Base-by-base conservation (phyloP, 768 basidiomycete genomes). In the Podaxis mareebaensis region DNA sequence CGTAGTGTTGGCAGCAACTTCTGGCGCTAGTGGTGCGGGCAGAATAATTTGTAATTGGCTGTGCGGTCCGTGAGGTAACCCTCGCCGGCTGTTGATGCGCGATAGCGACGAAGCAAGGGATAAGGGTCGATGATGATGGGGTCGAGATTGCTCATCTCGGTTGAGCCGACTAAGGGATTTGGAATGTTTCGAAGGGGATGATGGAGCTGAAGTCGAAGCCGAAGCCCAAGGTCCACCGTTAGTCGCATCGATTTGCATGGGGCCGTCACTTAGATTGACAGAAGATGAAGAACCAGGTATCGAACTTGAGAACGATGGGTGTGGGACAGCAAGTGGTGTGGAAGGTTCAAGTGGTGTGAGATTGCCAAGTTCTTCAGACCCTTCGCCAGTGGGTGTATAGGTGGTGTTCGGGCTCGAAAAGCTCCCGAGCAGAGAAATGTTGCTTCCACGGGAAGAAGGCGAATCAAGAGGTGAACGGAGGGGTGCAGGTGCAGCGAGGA, bases 41-140 rank as follows among this genome's bases (percentile, higher is more conserved):
- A 91, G 77, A 15, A 93, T 74, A 58, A 92, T 86, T 67, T 91
- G 84, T 58, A 92, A 74, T 60, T 81, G 81, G 70, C 79, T 88
- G 62, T 83, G 81, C 0, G 81, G 84, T 4, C 79, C 78, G 69
- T 92, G 90, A 22, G 90, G 89, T 1, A 81, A 73, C 38, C 88
- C 88, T 17, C 84, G 80, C 26, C 86, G 69, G 40, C 76, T 76
- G 60, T 74, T 76, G 8, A 72, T 63, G 69, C 68, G 64, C 67
- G 77, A 66, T 42, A 64, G 69, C 28, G 67, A 38, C 13, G 68
- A 58, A 11, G 65, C 13, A 12, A 30, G 26, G 40, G 67, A 53
- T 51, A 20, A 10, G 24, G 53, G 61, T 53, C 39, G 67, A 56
- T 15, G 58, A 57, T 15, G 66, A 52, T 53, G 67, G 44, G 58